These are phyloP conservation scores for Dissophora globulifera DNA, from an alignment of 192 early-diverging fungal genomes.

Conservation along the genomic window DNA sequence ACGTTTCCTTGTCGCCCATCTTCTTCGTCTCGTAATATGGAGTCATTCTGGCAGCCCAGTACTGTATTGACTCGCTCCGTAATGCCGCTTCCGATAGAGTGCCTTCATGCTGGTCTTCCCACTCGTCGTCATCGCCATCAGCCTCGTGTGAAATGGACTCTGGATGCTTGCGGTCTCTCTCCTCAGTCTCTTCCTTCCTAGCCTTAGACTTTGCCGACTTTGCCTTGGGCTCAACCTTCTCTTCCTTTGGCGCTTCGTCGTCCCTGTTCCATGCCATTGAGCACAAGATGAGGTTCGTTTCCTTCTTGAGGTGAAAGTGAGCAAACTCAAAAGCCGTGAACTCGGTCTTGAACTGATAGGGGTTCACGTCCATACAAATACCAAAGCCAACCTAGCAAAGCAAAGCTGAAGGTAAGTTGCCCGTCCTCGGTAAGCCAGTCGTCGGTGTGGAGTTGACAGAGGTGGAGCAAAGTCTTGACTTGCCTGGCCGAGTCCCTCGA, in stretches of 20 bases:
- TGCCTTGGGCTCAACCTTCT: slow-evolving; percentile 10
- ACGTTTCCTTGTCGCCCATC: background rate
- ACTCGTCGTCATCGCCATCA: slow-evolving; percentile 19
- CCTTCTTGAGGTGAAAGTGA: slow-evolving; percentile 63
- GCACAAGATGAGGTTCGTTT: slow-evolving; percentile 62
- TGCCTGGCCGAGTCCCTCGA: slow-evolving; percentile 69
- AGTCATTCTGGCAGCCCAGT: slow-evolving; percentile 39
- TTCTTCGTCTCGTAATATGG: slow-evolving; percentile 13
- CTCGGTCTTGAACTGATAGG: slow-evolving; percentile 70
- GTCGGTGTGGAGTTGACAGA: no score
- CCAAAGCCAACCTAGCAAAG: slow-evolving; percentile 72
- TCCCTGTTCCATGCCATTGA: slow-evolving; percentile 78
- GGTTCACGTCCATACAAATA: slow-evolving; percentile 90
- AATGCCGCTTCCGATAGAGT: background rate
- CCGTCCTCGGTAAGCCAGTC: no score
- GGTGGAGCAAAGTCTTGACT: no score
- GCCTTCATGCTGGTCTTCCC: slow-evolving; percentile 19
- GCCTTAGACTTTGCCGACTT: slow-evolving; percentile 1
- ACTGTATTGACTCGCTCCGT: slow-evolving; percentile 27
- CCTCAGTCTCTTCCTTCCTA: background rate
- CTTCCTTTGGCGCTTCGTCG: slow-evolving; percentile 26
- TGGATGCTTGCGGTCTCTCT: slow-evolving; percentile 1
- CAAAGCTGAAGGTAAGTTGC: background rate
- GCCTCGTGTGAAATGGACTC: no score
- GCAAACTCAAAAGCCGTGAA: slow-evolving; percentile 80